Evolutionary conservation across 345 rosid genomes (phyloP).

Genomic region (Murraya paniculata): DNA sequence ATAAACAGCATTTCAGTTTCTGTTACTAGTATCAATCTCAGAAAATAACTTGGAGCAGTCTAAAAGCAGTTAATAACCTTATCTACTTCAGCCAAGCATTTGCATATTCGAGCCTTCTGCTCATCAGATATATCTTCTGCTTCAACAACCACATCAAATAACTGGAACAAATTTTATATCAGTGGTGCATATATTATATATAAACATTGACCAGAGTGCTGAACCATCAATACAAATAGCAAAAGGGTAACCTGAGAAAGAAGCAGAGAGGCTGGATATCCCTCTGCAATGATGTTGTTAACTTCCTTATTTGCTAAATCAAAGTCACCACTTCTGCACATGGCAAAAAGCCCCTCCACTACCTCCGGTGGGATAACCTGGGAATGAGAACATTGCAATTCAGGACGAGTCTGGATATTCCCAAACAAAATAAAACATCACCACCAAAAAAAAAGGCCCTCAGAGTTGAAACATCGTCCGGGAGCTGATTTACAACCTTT

Average conservation of each 20-base stretch:
- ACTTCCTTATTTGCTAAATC: slow-evolving; percentile 91
- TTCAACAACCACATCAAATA: slow-evolving; percentile 64
- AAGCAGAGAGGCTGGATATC: slow-evolving; percentile 88
- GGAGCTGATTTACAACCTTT: background rate
- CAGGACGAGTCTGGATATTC: background rate
- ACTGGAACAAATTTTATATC: slow-evolving; percentile 37
- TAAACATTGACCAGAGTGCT: background rate
- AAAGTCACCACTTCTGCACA: slow-evolving; percentile 85
- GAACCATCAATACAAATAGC: background rate
- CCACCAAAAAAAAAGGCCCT: background rate
- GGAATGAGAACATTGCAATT: slow-evolving; percentile 5
- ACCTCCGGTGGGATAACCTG: slow-evolving; percentile 79
- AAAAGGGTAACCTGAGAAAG: slow-evolving; percentile 58
- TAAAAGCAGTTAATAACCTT: slow-evolving; percentile 45
- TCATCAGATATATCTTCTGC: slow-evolving; percentile 75
- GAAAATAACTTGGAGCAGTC: background rate
- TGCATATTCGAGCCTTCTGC: slow-evolving; percentile 91
- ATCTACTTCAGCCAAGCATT: slow-evolving; percentile 68
- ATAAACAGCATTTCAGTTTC: background rate
- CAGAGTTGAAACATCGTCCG: background rate
- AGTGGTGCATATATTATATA: slow-evolving; percentile 8
- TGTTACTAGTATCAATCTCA: background rate
- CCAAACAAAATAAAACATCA: background rate
- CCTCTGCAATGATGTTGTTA: slow-evolving; percentile 72
- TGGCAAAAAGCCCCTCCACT: slow-evolving; percentile 49